Evolutionary conservation across 2,329 filamentous ascomycete species (phyloP).

Genomic region (Calonectria honghensis): DNA sequence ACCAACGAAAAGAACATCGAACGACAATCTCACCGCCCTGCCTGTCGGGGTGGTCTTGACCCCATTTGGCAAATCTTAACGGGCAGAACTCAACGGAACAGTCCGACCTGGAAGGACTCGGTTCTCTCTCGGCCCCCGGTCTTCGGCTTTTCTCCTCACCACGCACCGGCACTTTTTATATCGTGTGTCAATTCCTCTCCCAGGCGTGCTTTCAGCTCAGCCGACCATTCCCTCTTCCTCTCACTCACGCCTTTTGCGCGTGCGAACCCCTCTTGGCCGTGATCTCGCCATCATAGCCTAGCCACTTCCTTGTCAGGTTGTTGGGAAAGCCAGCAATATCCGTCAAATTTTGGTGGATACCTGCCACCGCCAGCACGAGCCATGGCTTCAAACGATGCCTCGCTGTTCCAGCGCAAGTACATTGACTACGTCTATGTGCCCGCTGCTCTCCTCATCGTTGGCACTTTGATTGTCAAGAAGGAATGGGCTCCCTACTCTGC

Average conservation of each 20-base stretch:
- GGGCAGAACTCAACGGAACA: conserved; percentile 43
- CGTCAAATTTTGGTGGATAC: conserved; percentile 46
- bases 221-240: conserved; percentile 20
- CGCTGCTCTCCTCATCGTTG: conserved; percentile 84
- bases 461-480: conserved; percentile 84
- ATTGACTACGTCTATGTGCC: conserved; percentile 90
- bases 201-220: conserved; percentile 35
- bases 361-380: conserved; percentile 37
- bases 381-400: conserved; percentile 56
- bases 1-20: conserved; percentile 30
- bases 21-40: conserved; percentile 35
- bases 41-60: conserved; percentile 21
- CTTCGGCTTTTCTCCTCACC: conserved; percentile 43
- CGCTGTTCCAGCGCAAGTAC: conserved; percentile 75
- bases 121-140: conserved; percentile 41
- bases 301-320: conserved; percentile 13
- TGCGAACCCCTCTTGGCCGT: conserved; percentile 25
- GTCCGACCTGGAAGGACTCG: conserved; percentile 32
- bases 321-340: conserved; percentile 40
- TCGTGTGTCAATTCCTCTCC: conserved; percentile 31
- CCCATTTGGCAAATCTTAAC: conserved; percentile 31
- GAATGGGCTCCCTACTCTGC: conserved; percentile 85
- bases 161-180: conserved; percentile 33
- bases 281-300: conserved; percentile 26
- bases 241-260: conserved; percentile 22